A percentile compares a stretch with the other conserved stretches of the same genome.
These are phyloP conservation scores for Ailanthus altissimus DNA, from an alignment of 345 rosid genomes.

Conservation along the genomic window DNA sequence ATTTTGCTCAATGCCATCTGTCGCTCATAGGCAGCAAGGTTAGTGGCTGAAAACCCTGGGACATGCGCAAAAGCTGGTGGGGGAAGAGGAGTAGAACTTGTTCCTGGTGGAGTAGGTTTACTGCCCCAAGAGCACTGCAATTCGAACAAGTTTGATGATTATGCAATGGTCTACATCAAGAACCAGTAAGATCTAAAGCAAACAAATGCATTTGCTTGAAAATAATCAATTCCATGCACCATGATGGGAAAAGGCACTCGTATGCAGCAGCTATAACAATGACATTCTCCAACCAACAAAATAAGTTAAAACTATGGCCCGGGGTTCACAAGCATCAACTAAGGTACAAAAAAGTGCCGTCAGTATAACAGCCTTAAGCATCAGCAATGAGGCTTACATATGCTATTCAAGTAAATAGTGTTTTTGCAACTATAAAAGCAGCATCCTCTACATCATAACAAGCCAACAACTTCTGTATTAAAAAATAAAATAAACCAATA, in stretches of 20 bases:
- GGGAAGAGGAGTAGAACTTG: slow-evolving; percentile 81
- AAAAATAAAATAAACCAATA: background rate
- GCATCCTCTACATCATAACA: too few species aligned
- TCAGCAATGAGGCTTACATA: too few species aligned
- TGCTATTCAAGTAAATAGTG: too few species aligned
- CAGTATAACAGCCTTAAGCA: too few species aligned
- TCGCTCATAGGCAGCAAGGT: slow-evolving; percentile 65
- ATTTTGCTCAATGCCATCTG: slow-evolving; percentile 68
- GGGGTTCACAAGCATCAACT: too few species aligned
- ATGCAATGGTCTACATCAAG: background rate
- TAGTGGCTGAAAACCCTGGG: slow-evolving; percentile 58
- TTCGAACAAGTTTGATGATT: background rate
- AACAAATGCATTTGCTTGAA: background rate
- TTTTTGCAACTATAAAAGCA: too few species aligned
- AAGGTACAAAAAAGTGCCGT: too few species aligned
- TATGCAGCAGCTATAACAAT: too few species aligned
- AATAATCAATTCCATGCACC: background rate
- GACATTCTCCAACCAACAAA: too few species aligned
- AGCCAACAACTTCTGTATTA: background rate
- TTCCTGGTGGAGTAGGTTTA: slow-evolving; percentile 87
- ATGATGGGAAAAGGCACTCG: too few species aligned
- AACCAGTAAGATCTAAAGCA: background rate
- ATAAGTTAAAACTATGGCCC: too few species aligned
- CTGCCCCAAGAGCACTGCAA: slow-evolving; percentile 94
- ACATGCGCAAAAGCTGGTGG: slow-evolving; percentile 59